Base-by-base conservation (phyloP, 1,284 basidiomycete species). In the Sporisorium graminicola region DNA sequence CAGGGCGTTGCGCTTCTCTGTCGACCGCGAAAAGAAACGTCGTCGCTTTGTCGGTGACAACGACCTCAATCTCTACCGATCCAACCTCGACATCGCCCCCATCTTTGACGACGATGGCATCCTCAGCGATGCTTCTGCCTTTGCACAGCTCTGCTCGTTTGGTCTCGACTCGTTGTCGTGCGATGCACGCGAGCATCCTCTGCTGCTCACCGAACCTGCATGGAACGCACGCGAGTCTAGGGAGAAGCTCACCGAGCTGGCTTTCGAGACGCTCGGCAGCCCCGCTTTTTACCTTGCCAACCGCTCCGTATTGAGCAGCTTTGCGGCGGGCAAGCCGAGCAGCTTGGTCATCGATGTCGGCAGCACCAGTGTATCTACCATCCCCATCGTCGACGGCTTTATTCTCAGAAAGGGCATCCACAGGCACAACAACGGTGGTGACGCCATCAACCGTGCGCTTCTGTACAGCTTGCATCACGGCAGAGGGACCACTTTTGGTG, bases 211-310 rank as follows among this genome's bases (percentile, higher is more conserved):
- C 1, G 97, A 99, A 86, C 93, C 95, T 2, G 92, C 95, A 5
- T 99, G 96, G 95, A 98, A 98, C 85, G 93, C 94, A 0, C 88
- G 91, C 31, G 91, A 91, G 22, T 94, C 95, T 82, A 89, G 96
- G 53, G 95, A 98, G 87, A 89, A 91, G 55, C 92, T 98, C 91
- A 93, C 94, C 14, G 94, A 99, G 87, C 92, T 99, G 64, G 94
- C 96, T 87, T 99, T 99, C 84, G 97, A 99, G 87, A 92, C 95
- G 71, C 95, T 98, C 81, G 88, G 93, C 57, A 93, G 92, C 9
- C 97, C 97, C 2, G 97, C 96, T 1, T 95, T 97, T 87, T 99
- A 99, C 86, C 93, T 98, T 57, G 95, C 96, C 35, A 98, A 98
- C 84, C 92, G 93, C 26, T 92, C 93, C n/a, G 96, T 99, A 16